phyloP scores from a whole-genome alignment of 2,329 filamentous ascomycete genomes.

The Seiridium unicorne region DNA sequence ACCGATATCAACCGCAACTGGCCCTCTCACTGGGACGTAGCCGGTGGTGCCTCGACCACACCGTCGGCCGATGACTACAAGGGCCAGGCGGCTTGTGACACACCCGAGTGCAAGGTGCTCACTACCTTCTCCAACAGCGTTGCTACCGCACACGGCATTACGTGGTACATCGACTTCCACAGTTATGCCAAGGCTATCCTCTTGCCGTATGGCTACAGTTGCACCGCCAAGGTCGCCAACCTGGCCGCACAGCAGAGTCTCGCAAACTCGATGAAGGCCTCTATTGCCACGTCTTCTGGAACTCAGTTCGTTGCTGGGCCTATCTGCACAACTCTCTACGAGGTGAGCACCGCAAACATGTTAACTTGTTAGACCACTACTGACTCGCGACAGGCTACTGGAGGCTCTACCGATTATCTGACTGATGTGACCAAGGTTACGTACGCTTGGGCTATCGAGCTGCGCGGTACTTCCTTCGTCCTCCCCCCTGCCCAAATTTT shows the following conservation, averaged over 20 bases:
- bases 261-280: constrained; percentile 26
- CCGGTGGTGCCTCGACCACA: constrained; percentile 40
- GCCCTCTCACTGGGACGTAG: constrained; percentile 43
- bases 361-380: not conserved
- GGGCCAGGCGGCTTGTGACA: constrained; percentile 38
- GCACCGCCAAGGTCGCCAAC: constrained; percentile 39
- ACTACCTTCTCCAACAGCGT: constrained; percentile 44
- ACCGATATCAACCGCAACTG: constrained; percentile 55
- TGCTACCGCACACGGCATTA: constrained; percentile 40
- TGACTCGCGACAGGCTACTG: not conserved
- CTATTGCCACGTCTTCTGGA: constrained; percentile 31
- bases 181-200: constrained; percentile 45
- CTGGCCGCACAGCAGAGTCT: constrained; percentile 40
- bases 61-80: constrained; percentile 45
- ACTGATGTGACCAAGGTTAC: constrained; percentile 24
- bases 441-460: constrained; percentile 28
- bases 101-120: constrained; percentile 46
- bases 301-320: constrained; percentile 34
- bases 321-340: constrained; percentile 36
- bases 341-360: constrained; percentile 7
- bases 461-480: constrained; percentile 28
- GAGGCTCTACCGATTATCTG: constrained; percentile 21
- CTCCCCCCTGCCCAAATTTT: constrained; percentile 27
- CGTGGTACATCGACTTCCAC: constrained; percentile 60
- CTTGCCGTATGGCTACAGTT: constrained; percentile 56